A percentile compares a stretch with the other conserved stretches of the same genome.
Evolutionary conservation across 768 basidiomycete genomes (phyloP).

Genomic region (Cubamyces lactineus): DNA sequence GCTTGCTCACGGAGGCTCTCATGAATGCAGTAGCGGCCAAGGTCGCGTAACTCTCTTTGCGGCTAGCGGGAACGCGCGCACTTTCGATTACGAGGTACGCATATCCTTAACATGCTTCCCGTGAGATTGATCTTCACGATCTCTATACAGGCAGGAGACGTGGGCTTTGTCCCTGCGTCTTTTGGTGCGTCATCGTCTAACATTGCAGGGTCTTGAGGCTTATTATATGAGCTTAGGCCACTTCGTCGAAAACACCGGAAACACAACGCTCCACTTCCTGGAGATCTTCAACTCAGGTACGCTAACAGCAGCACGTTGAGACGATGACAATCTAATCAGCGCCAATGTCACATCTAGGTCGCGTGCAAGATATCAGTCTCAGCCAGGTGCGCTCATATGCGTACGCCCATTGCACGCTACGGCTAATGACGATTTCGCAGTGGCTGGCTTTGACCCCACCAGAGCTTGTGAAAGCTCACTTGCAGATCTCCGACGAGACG

Average conservation of each 20-base stretch:
- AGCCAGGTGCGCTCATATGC: slow-evolving; percentile 33
- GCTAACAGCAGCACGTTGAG: neutral
- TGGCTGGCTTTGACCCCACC: slow-evolving; percentile 66
- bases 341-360: slow-evolving; percentile 28
- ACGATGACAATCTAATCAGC: neutral
- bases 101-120: neutral
- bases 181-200: slow-evolving; percentile 37
- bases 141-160: slow-evolving; percentile 27
- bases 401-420: too few relatives aligned
- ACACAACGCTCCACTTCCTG: slow-evolving; percentile 57
- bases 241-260: slow-evolving; percentile 69
- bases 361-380: slow-evolving; percentile 61
- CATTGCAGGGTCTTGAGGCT: too few relatives aligned
- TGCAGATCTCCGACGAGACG: slow-evolving; percentile 54
- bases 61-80: slow-evolving; percentile 42
- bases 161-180: slow-evolving; percentile 28
- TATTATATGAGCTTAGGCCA: too few relatives aligned
- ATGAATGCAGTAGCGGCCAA: slow-evolving; percentile 38
- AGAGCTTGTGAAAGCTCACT: slow-evolving; percentile 60
- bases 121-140: neutral
- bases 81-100: slow-evolving; percentile 48
- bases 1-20: neutral
- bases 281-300: slow-evolving; percentile 52
- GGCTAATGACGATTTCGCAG: slow-evolving; percentile 32
- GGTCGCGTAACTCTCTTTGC: slow-evolving; percentile 49